phyloP scores from a whole-genome alignment of 176 grass and related monocot species.

The Pontederia crassipes region DNA sequence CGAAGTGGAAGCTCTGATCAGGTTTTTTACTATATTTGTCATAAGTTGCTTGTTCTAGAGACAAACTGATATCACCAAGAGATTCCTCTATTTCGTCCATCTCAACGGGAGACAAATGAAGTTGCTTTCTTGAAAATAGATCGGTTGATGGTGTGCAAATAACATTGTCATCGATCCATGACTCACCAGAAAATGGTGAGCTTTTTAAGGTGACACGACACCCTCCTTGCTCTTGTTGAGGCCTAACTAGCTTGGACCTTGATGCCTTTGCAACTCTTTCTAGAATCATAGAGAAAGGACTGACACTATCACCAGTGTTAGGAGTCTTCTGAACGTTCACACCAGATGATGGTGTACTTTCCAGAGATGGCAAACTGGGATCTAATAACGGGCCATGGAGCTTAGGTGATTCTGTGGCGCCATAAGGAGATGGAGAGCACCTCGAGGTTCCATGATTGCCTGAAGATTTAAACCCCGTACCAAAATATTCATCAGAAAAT shows the following conservation, averaged over 20 bases:
- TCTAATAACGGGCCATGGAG: conserved; percentile 17
- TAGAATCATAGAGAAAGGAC: conserved; percentile 91
- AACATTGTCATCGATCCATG: conserved; percentile 23
- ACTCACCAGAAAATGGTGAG: conserved; percentile 17
- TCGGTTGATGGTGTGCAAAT: not conserved
- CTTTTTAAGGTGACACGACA: not conserved
- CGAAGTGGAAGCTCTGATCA: conserved; percentile 68
- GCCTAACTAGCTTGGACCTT: conserved; percentile 23
- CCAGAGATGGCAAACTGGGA: no score
- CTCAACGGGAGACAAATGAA: conserved; percentile 13
- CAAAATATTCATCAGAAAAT: conserved; percentile 15
- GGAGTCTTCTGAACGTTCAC: conserved; percentile 44
- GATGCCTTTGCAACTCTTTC: conserved; percentile 73
- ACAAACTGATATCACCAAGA: conserved; percentile 41
- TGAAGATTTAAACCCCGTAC: conserved; percentile 7
- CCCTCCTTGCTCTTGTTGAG: conserved; percentile 28
- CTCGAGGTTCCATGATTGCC: conserved; percentile 29
- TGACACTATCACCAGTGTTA: conserved; percentile 49
- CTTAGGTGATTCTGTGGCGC: conserved; percentile 20
- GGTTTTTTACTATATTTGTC: conserved; percentile 15
- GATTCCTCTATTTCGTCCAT: conserved; percentile 42
- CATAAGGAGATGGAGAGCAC: conserved; percentile 31
- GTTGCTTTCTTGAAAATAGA: conserved; percentile 22
- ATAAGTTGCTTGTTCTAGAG: conserved; percentile 22
- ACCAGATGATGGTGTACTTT: conserved; percentile 32